Evolutionary conservation across 345 rosid genomes (phyloP).

Genomic region (Linum trigynum): DNA sequence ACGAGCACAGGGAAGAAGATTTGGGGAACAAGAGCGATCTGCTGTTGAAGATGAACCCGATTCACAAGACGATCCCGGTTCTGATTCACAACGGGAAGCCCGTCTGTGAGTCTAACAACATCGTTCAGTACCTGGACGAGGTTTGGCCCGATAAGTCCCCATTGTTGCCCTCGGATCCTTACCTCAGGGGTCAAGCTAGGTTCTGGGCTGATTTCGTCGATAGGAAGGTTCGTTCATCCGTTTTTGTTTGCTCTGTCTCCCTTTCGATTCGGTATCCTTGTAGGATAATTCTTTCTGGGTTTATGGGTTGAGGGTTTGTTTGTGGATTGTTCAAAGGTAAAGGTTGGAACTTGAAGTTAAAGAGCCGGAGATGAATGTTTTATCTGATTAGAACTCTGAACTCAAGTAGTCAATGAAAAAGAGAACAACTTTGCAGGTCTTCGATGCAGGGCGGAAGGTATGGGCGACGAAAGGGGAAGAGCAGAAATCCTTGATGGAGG

Average conservation of each 20-base stretch:
- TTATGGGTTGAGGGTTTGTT: not conserved
- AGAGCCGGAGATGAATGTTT: no score
- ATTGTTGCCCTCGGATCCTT: conserved; percentile 8
- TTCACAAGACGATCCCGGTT: conserved; percentile 10
- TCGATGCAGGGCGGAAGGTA: not conserved
- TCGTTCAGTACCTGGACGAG: conserved; percentile 13
- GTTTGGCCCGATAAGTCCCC: conserved; percentile 6
- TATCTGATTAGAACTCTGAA: no score
- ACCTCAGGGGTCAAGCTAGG: conserved; percentile 9
- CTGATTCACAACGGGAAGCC: conserved; percentile 15
- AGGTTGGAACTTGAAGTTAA: no score
- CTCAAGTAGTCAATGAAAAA: no score
- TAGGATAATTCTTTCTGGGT: not conserved
- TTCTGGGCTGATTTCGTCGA: conserved; percentile 16
- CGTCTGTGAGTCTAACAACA: conserved; percentile 12
- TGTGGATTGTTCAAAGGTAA: no score
- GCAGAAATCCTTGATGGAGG: not conserved
- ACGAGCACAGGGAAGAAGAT: conserved; percentile 12
- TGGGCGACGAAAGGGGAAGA: conserved; percentile 5
- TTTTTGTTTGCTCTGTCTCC: not conserved
- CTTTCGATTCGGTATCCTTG: not conserved
- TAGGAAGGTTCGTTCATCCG: not conserved
- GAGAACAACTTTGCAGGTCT: conserved; percentile 5
- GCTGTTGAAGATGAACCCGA: conserved; percentile 7
- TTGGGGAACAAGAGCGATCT: conserved; percentile 9